These are phyloP conservation scores for Alternaria infectoria DNA, from an alignment of 2,329 filamentous ascomycete genomes.

Conservation along the genomic window DNA sequence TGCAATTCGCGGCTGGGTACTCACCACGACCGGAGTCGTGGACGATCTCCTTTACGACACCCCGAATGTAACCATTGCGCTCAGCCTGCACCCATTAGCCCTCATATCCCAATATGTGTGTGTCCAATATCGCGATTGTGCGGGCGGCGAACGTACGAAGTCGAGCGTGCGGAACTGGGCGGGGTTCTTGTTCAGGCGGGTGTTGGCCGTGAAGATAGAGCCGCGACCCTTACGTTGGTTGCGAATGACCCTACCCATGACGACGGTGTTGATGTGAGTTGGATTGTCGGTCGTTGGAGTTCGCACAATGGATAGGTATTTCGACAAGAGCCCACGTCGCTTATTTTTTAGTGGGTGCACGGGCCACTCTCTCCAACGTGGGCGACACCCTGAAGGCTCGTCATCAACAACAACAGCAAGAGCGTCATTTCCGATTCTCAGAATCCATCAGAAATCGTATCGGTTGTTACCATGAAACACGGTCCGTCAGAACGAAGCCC, in stretches of 20 bases:
- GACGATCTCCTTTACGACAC: constrained; percentile 98
- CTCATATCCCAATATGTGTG: constrained; percentile 31
- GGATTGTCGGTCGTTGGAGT: constrained; percentile 16
- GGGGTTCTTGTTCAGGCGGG: constrained; percentile 84
- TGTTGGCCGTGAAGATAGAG: constrained; percentile 74
- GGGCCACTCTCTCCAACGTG: not conserved
- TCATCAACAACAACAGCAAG: not conserved
- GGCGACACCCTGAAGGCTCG: not conserved
- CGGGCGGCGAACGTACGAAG: constrained; percentile 61
- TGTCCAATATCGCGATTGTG: constrained; percentile 25
- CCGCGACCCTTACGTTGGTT: constrained; percentile 76
- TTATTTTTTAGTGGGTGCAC: constrained; percentile 2
- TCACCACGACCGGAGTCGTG: constrained; percentile 97
- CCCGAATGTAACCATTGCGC: constrained; percentile 96
- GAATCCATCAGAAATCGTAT: not conserved
- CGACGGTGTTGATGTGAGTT: constrained; percentile 45
- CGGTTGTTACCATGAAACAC: not conserved
- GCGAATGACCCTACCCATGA: constrained; percentile 72
- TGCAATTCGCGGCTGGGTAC: constrained; percentile 21
- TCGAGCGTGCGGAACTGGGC: constrained; percentile 98
- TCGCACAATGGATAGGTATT: not conserved
- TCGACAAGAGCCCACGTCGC: not conserved
- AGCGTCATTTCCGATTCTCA: not conserved
- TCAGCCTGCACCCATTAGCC: constrained; percentile 63
- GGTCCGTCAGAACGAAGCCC: not conserved